Percentiles rank a stretch among this genome's conserved stretches.
Conservation (phyloP, 1,284 basidiomycete genomes). For the Volvariella volvacea region DNA sequence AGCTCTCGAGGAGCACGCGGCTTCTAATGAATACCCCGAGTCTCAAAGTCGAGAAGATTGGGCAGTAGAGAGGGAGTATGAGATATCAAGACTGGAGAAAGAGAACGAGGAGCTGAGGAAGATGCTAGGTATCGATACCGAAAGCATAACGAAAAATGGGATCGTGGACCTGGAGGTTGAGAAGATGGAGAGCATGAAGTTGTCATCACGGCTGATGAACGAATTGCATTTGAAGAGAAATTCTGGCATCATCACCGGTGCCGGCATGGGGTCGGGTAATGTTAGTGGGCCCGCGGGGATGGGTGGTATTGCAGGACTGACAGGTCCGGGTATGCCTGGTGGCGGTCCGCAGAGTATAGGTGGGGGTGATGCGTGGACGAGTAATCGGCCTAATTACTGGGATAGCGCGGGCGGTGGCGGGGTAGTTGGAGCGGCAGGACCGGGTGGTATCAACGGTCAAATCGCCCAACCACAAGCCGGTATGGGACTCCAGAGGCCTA, state of each 20-base stretch:
- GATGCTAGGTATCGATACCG: conserved; percentile 65
- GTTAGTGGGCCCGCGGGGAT: no score
- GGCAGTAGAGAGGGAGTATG: conserved; percentile 78
- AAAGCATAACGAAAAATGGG: conserved; percentile 42
- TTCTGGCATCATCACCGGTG: no score
- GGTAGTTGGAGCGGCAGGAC: no score
- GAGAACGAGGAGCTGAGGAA: conserved; percentile 79
- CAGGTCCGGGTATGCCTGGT: no score
- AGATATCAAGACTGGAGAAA: conserved; percentile 70
- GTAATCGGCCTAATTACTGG: no score
- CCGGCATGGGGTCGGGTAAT: no score
- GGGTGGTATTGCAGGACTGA: no score
- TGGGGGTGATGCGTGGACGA: no score
- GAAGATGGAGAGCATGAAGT: conserved; percentile 28
- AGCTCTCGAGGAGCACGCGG: conserved; percentile 25
- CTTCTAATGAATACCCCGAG: conserved; percentile 15
- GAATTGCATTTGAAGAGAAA: conserved; percentile 15
- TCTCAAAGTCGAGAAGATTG: conserved; percentile 55
- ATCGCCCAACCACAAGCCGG: no score
- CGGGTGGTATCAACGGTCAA: no score
- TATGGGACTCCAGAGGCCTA: conserved; percentile 32
- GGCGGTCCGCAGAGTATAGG: no score
- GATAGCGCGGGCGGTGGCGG: no score
- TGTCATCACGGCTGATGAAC: conserved; percentile 22
- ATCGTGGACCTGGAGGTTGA: conserved; percentile 36